Evolutionary conservation across 2,329 filamentous ascomycete species (phyloP).

Genomic region (Aspergillus sp.): DNA sequence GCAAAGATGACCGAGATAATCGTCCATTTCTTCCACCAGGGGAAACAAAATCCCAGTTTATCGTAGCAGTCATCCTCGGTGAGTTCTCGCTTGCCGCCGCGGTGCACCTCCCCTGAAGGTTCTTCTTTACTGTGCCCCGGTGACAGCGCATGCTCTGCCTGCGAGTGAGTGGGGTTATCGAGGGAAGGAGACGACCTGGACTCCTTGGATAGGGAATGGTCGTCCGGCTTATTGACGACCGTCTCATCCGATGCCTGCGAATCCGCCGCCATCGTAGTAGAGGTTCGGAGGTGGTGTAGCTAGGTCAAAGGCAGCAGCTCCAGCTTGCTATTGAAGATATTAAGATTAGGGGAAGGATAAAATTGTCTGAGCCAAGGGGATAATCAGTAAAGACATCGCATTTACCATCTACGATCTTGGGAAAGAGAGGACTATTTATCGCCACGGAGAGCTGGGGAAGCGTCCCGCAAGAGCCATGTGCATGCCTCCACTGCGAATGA

Average conservation of each 20-base stretch:
- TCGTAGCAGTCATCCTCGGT: conserved; percentile 58
- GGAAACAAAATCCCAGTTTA: conserved; percentile 60
- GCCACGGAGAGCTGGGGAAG: no score
- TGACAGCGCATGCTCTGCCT: neutral
- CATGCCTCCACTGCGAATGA: no score
- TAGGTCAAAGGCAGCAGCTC: no score
- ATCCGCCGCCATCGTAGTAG: no score
- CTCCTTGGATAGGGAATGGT: neutral
- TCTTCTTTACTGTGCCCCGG: neutral
- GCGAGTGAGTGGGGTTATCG: neutral
- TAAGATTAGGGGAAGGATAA: no score
- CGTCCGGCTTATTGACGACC: neutral
- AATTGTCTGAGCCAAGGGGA: no score
- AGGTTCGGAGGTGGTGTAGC: no score
- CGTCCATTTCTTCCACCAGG: conserved; percentile 63
- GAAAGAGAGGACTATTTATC: no score
- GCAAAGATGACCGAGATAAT: conserved; percentile 69
- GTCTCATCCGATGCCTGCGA: neutral
- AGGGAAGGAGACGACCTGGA: neutral
- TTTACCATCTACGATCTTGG: no score
- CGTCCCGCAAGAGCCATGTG: no score
- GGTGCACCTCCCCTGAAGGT: neutral
- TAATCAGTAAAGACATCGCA: no score
- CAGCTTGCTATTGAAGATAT: no score
- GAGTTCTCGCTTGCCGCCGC: conserved; percentile 34